Conservation (phyloP, 2,329 filamentous ascomycete genomes). For the Verticillium nonalfalfae region DNA sequence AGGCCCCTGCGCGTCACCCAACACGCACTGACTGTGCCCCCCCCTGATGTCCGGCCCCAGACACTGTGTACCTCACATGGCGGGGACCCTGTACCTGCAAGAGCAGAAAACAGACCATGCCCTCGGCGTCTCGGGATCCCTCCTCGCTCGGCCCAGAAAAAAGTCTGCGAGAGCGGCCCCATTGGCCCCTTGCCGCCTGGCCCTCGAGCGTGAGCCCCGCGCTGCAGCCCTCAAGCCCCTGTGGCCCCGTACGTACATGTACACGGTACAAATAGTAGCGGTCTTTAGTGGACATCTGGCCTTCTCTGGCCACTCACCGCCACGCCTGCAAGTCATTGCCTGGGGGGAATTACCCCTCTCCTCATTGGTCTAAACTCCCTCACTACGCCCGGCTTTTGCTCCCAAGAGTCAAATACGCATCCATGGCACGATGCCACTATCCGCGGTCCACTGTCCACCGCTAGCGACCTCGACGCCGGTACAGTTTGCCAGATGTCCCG, state of each 20-base stretch:
- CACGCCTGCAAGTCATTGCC: neutral
- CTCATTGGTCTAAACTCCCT: conserved; percentile 6
- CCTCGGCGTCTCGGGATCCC: conserved; percentile 1
- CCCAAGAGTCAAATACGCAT: neutral
- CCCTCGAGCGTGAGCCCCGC: too few relatives aligned
- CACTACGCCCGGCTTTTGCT: neutral
- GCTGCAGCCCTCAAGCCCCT: neutral
- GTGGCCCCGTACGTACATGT: too few relatives aligned
- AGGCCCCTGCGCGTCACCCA: neutral
- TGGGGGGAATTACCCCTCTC: conserved; percentile 7
- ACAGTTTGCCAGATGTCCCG: too few relatives aligned
- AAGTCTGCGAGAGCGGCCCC: neutral
- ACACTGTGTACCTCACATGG: neutral
- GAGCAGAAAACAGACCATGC: too few relatives aligned
- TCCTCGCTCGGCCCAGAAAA: neutral
- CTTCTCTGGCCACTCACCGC: neutral
- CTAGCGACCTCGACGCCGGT: too few relatives aligned
- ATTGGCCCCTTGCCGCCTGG: neutral
- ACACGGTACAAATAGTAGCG: too few relatives aligned
- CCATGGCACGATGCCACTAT: neutral
- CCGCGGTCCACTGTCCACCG: neutral
- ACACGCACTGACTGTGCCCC: too few relatives aligned
- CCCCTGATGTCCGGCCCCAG: too few relatives aligned
- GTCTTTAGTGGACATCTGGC: too few relatives aligned
- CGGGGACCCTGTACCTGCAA: neutral